Base-by-base conservation (phyloP, 345 rosid species). In the Linum tenue region DNA sequence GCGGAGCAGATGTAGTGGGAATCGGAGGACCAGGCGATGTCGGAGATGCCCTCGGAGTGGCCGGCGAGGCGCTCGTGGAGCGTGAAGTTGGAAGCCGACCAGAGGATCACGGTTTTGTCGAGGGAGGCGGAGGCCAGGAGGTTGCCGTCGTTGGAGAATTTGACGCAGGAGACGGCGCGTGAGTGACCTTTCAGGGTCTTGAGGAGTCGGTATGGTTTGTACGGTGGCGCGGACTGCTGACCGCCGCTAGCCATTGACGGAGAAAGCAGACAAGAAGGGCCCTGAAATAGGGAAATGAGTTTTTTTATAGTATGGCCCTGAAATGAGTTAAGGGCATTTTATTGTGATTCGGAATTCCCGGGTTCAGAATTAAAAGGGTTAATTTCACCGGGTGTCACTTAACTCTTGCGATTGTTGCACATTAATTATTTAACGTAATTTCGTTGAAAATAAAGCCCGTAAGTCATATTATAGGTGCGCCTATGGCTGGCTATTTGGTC, bases 1-100 rank as follows among this genome's bases (percentile, higher is more conserved):
- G 96, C 96, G 57, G 99, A 90, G 76, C 97, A 94, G 67, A 92
- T 86, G 77, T 94, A 90, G 76, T 85, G 99, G 38, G 97, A 88
- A 69, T 94, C 95, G 4, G 89, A 86, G 44, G 98, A 92, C 98
- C 98, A 92, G 53, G 98, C 95, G 2, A 92, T 78, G 81, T 92
- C 98, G 5, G 86, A 85, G 63, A 90, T 67, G 41, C 99, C 96
- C 3, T 73, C 84, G 38, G 89, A 73, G 83, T 90, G 97, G 59
- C 98, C 98, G 42, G 76, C 75, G 50, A 86, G 83, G 48, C 82
- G 88, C 72, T 82, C 83, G 75, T 89, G 64, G 5, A 81, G 80
- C 56, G 91, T 63, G 75, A 85, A 64, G 61, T 76, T 62, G 14
- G 92, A 68, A 0, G 86, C 73, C 4, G 95, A 88, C 96, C 96